phyloP scores from a whole-genome alignment of 1,284 basidiomycete species.

The Ustilago curta region DNA sequence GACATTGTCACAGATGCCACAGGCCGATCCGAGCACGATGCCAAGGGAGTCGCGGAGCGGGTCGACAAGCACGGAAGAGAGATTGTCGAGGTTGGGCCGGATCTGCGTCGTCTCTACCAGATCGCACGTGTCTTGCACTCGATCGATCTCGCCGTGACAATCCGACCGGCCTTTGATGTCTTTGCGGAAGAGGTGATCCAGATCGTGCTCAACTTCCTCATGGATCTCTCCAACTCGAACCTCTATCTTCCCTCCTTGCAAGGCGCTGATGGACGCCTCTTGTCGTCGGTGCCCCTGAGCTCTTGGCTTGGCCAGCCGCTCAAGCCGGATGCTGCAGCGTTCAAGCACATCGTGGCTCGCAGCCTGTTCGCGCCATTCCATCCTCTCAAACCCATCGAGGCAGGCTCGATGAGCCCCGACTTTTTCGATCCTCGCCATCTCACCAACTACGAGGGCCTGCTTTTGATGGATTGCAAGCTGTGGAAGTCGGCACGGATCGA shows the following conservation, averaged over 20 bases:
- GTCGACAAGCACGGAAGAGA: constrained; percentile 86
- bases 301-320: constrained; percentile 31
- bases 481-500: constrained; percentile 74
- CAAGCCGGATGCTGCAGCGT: constrained; percentile 50
- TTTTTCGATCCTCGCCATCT: constrained; percentile 61
- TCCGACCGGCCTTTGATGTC: constrained; percentile 86
- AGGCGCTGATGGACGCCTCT: neutral
- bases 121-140: constrained; percentile 83
- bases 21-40: constrained; percentile 68
- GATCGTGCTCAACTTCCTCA: constrained; percentile 56
- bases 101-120: constrained; percentile 79
- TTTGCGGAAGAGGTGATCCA: constrained; percentile 88
- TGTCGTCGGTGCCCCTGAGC: constrained; percentile 10
- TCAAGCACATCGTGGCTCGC: constrained; percentile 56
- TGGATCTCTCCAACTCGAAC: constrained; percentile 62
- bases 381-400: constrained; percentile 33
- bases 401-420: constrained; percentile 56
- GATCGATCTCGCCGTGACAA: constrained; percentile 91
- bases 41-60: constrained; percentile 76
- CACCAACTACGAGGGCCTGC: constrained; percentile 60
- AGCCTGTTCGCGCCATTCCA: constrained; percentile 56
- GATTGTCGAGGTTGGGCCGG: constrained; percentile 82
- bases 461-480: constrained; percentile 65
- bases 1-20: constrained; percentile 72
- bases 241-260: constrained; percentile 47